Evolutionary conservation across 148 eudicot genomes (phyloP), one percentile per base, ranked within the genome.

Genomic region (Persicaria maculosa): DNA sequence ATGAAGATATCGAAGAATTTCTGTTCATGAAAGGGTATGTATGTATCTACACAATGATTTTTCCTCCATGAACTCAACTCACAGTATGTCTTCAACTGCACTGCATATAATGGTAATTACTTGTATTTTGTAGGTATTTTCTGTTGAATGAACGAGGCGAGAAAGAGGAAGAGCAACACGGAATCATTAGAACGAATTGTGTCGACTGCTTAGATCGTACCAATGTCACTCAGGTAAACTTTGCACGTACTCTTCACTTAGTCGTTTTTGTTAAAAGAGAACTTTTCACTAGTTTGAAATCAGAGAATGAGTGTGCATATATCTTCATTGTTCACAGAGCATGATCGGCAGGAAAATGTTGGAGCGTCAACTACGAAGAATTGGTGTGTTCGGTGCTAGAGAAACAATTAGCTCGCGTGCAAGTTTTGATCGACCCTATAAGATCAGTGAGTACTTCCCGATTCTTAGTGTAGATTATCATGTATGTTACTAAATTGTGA

Each of bases 181-280:
- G 99, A 54, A 84, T 92, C 58, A 91, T 92, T 73, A 86, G 99
- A 80, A 92, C 91, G 79, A 95, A 95, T 71, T 95, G 99, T 81
- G 84, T 95, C 79, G 99, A 95, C 75, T 95, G 99, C 87, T 88
- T 95, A 81, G 99, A 95, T 83, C 96, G 99, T 31, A 92, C 99
- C 69, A 95, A 95, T 86, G 97, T 95, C 70, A 95, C 96, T 67
- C 99, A 95, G 95, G 98, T 31, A 31, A 31, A 31, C 40, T 31
- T 31, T 31, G 40, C 40, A 31, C 40, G n/a, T n/a, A 31, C 40
- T 31, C 40, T 31, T 31, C 40, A 31, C 40, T 31, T 31, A 1
- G 2, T 31, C 40, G 40, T 31, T 31, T 31, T 31, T 31, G 40
- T 31, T 31, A 31, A 31, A 31, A 1, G 1, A 25, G 40, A 31